These are phyloP conservation scores for Anthoceros angustus DNA, from an alignment of 225 moss, liverwort and hornwort genomes.

Conservation along the genomic window DNA sequence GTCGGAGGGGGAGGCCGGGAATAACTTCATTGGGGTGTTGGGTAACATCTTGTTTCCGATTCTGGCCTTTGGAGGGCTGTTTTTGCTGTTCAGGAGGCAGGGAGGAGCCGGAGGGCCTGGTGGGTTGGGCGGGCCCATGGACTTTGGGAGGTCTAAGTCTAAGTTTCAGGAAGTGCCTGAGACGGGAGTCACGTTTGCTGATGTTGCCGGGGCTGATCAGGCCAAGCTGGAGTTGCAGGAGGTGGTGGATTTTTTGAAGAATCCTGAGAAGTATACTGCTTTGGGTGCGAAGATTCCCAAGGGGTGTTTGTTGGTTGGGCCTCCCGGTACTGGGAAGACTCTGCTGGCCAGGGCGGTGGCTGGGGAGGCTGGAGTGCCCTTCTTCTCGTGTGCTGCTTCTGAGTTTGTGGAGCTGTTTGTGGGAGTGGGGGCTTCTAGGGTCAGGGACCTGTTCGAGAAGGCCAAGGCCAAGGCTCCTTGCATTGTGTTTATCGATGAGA, in stretches of 20 bases:
- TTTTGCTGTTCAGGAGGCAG: constrained; percentile 36
- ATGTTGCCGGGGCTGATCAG: constrained; percentile 40
- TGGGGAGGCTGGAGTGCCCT: constrained; percentile 35
- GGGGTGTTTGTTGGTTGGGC: constrained; percentile 37
- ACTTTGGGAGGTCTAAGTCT: constrained; percentile 38
- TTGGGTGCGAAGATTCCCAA: constrained; percentile 40
- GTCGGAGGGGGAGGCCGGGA: constrained; percentile 28
- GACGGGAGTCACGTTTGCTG: constrained; percentile 25
- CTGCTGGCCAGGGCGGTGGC: constrained; percentile 33
- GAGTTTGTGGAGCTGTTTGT: constrained; percentile 42
- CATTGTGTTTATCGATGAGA: constrained; percentile 43
- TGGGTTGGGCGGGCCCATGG: constrained; percentile 36
- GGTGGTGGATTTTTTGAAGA: constrained; percentile 36
- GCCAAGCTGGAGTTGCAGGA: constrained; percentile 38
- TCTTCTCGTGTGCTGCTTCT: constrained; percentile 37
- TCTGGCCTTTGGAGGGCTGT: constrained; percentile 35
- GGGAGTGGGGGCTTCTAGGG: constrained; percentile 36
- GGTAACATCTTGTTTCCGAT: constrained; percentile 34
- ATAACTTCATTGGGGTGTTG: constrained; percentile 26
- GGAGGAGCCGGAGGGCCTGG: constrained; percentile 32
- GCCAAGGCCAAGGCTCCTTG: constrained; percentile 39
- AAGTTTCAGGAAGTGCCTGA: constrained; percentile 41
- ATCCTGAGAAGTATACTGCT: constrained; percentile 36
- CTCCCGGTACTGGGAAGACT: constrained; percentile 36
- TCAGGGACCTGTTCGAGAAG: constrained; percentile 39